phyloP scores from a whole-genome alignment of 179 eudicot genomes.

The Silene coronaria region DNA sequence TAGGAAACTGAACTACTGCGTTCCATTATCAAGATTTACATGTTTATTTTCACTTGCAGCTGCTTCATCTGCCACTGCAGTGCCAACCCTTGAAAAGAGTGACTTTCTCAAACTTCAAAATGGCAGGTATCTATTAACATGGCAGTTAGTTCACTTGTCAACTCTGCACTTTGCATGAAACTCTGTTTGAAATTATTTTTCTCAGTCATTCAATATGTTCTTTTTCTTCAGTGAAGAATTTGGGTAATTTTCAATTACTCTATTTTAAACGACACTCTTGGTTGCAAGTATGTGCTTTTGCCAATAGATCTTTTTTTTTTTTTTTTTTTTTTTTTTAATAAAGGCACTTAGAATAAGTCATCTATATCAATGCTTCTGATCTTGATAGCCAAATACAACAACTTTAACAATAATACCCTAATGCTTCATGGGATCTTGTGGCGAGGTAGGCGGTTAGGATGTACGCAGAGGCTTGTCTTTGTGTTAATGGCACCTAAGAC shows the following conservation, averaged over 20 bases:
- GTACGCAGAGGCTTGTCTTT: no score
- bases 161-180: neutral
- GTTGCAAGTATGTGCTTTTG: neutral
- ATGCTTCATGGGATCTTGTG: neutral
- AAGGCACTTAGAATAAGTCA: no score
- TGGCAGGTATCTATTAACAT: conserved; percentile 61
- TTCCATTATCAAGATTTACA: neutral
- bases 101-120: conserved; percentile 97
- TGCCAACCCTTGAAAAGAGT: conserved; percentile 44
- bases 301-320: no score
- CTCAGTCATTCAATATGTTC: neutral
- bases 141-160: neutral
- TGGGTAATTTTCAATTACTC: neutral
- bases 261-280: neutral
- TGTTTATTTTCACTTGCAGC: conserved; percentile 49
- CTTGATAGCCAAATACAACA: neutral
- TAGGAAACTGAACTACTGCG: neutral
- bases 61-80: conserved; percentile 47
- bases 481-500: no score
- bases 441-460: neutral
- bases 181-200: neutral
- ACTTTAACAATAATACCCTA: neutral
- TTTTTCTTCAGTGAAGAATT: neutral
- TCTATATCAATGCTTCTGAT: neutral
- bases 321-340: no score